Evolutionary conservation across 176 grass and related monocot genomes (phyloP).

Genomic region (Oryza glumipatula): DNA sequence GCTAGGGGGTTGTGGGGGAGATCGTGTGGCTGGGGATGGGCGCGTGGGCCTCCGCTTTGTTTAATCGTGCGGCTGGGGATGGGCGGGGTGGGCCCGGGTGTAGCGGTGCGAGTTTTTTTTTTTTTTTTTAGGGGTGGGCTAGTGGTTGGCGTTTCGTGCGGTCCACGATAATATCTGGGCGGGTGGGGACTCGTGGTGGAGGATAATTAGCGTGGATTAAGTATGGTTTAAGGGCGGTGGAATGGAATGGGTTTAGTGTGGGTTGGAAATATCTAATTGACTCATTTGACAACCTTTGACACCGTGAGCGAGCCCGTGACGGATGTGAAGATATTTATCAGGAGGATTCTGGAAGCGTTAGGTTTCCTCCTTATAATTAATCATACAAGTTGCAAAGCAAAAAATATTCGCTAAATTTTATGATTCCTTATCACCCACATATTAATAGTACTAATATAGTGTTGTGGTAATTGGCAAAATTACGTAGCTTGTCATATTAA

Average conservation of each 20-base stretch:
- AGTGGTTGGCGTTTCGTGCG: slow-evolving; percentile 27
- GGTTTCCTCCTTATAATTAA: no score
- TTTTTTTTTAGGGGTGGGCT: not conserved
- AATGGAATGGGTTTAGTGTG: no score
- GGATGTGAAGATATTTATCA: slow-evolving; percentile 10
- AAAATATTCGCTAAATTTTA: no score
- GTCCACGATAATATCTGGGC: slow-evolving; percentile 42
- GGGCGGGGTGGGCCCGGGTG: not conserved
- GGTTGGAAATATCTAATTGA: slow-evolving; percentile 6
- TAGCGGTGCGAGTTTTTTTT: not conserved
- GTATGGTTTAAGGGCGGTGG: not conserved
- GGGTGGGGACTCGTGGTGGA: slow-evolving; percentile 23
- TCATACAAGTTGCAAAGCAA: no score
- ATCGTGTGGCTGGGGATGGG: slow-evolving; percentile 20
- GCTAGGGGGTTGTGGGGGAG: not conserved
- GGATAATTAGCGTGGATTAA: not conserved
- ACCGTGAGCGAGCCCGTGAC: not conserved
- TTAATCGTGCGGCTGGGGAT: slow-evolving; percentile 40
- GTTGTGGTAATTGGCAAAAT: no score
- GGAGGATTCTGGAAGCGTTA: not conserved
- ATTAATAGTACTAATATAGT: no score
- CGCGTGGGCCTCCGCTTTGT: not conserved
- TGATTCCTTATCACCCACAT: no score
- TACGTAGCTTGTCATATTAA: no score
- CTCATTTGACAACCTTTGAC: not conserved